Conservation (phyloP, 176 grass and related monocot species). For the maize (Zea mays) region DNA sequence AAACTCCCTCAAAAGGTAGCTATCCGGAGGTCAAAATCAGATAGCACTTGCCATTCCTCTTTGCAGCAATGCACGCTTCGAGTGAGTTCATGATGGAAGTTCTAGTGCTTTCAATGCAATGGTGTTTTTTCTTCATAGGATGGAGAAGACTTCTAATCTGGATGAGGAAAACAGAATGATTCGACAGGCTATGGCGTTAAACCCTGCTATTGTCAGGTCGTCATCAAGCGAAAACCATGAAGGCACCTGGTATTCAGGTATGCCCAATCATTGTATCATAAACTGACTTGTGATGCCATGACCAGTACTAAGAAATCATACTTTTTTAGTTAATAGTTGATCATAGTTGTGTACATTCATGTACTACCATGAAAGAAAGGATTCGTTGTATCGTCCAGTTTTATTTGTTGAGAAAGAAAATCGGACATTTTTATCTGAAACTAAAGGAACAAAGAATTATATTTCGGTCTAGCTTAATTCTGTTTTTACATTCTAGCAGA, state of each 20-base stretch:
- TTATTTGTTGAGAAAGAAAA: too few species aligned
- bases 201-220: conserved; percentile 29
- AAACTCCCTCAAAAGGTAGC: conserved; percentile 49
- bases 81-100: not conserved
- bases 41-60: not conserved
- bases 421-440: too few species aligned
- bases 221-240: conserved; percentile 16
- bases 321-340: too few species aligned
- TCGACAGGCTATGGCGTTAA: conserved; percentile 37
- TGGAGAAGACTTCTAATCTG: conserved; percentile 55
- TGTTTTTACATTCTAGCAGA: too few species aligned
- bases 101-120: not conserved
- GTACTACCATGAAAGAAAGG: too few species aligned
- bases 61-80: too few species aligned
- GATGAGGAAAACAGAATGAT: conserved; percentile 61
- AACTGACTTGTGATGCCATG: too few species aligned
- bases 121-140: conserved; percentile 23
- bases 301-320: too few species aligned
- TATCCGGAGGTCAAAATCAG: not conserved
- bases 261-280: not conserved
- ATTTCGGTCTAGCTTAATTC: too few species aligned
- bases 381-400: too few species aligned
- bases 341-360: too few species aligned
- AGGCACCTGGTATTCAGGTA: conserved; percentile 35
- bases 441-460: too few species aligned